Conservation (phyloP, 495 filamentous ascomycete genomes). For the Pseudomonodictys pantanalensis region DNA sequence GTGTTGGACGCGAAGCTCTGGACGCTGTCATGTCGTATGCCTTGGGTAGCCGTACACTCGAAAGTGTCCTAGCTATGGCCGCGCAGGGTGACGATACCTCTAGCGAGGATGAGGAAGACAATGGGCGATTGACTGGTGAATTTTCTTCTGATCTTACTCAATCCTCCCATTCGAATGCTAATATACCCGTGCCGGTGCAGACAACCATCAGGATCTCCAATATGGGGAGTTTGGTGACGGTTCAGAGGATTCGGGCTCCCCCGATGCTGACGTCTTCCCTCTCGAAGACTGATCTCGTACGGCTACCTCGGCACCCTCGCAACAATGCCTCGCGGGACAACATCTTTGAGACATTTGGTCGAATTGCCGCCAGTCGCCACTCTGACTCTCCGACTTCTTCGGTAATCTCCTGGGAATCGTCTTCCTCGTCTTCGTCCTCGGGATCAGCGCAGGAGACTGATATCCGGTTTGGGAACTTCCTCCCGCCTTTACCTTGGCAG, state of each 20-base stretch:
- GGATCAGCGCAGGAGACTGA: conserved; percentile 61
- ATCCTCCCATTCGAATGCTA: conserved; percentile 65
- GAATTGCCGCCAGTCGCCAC: conserved; percentile 56
- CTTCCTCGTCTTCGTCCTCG: conserved; percentile 59
- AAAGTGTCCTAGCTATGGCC: conserved; percentile 69
- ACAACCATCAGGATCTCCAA: conserved; percentile 77
- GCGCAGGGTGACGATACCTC: conserved; percentile 60
- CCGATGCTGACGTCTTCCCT: not conserved
- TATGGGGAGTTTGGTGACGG: conserved; percentile 78
- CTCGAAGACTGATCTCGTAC: conserved; percentile 50
- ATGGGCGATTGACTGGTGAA: conserved; percentile 44
- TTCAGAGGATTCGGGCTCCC: conserved; percentile 58
- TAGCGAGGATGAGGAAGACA: conserved; percentile 76
- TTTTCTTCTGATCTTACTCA: conserved; percentile 48
- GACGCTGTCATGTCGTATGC: conserved; percentile 80
- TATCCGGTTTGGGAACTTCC: conserved; percentile 49
- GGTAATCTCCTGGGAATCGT: conserved; percentile 60
- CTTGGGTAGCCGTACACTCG: conserved; percentile 74
- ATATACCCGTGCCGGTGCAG: conserved; percentile 69
- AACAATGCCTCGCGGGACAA: conserved; percentile 58
- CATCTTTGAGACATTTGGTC: conserved; percentile 86
- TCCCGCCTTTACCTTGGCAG: conserved; percentile 55
- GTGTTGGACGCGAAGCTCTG: conserved; percentile 70
- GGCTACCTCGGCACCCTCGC: conserved; percentile 58
- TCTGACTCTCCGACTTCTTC: conserved; percentile 45